phyloP scores from a whole-genome alignment of 2,329 filamentous ascomycete genomes.

The Phaeosphaeriaceae sp. region DNA sequence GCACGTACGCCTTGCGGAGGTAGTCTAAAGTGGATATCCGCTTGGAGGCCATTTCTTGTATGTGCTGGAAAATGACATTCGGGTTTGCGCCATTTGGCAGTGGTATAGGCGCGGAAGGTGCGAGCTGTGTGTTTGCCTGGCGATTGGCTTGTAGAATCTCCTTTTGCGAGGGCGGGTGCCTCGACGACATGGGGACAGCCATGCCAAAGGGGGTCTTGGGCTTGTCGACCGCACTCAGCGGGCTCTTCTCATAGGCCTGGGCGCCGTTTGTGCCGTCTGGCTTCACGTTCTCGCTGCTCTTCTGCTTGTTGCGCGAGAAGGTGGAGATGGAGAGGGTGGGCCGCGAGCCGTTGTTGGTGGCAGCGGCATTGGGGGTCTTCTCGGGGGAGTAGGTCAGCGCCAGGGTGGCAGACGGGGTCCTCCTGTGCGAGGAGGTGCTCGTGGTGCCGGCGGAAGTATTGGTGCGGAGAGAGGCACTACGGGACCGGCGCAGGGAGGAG shows the following conservation, averaged over 20 bases:
- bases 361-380: conserved; percentile 31
- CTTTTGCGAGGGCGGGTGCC: conserved; percentile 38
- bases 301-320: conserved; percentile 46
- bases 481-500: conserved; percentile 48
- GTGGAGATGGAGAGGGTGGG: conserved; percentile 50
- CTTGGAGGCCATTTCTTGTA: conserved; percentile 89
- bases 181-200: conserved; percentile 33
- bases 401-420: conserved; percentile 45
- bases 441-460: conserved; percentile 38
- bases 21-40: conserved; percentile 95
- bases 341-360: conserved; percentile 31
- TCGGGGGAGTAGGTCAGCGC: conserved; percentile 47
- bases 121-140: conserved; percentile 31
- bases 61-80: conserved; percentile 67
- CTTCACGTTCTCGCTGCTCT: conserved; percentile 45
- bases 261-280: conserved; percentile 14
- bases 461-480: conserved; percentile 53
- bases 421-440: conserved; percentile 42
- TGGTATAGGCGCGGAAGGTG: conserved; percentile 37
- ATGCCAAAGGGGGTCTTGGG: conserved; percentile 45
- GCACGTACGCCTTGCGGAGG: conserved; percentile 81
- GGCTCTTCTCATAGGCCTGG: conserved; percentile 39
- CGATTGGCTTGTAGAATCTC: conserved; percentile 33
- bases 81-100: conserved; percentile 56
- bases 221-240: conserved; percentile 42